Evolutionary conservation across 2,329 filamentous ascomycete genomes (phyloP).

Genomic region (Nectriaceae sp.): DNA sequence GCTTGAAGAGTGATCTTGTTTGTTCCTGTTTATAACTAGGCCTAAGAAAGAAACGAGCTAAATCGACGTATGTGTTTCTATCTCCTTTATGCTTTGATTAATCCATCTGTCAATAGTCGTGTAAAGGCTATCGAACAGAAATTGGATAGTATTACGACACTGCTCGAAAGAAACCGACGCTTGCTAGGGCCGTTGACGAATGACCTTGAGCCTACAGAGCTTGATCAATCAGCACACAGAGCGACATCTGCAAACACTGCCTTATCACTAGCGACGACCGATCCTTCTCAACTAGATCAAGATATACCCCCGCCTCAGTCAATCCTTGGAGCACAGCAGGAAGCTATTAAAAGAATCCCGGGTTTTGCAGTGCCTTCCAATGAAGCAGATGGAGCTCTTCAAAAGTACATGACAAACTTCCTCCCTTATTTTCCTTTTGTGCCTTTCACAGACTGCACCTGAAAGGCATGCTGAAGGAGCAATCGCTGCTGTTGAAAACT

Average conservation of each 20-base stretch:
- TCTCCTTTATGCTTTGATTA: no score
- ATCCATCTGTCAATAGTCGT: no score
- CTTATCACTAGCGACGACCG: not conserved
- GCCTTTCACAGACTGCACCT: not conserved
- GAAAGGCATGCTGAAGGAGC: not conserved
- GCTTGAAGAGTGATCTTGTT: not conserved
- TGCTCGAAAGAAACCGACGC: not conserved
- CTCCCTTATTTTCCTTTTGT: slow-evolving; percentile 5
- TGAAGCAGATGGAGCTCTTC: not conserved
- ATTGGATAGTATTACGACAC: not conserved
- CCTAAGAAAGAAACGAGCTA: not conserved
- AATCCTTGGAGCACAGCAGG: not conserved
- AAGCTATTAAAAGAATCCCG: not conserved
- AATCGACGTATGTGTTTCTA: not conserved
- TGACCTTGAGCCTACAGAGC: not conserved
- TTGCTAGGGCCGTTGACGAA: not conserved
- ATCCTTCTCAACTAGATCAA: not conserved
- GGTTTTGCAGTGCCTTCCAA: not conserved
- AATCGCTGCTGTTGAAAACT: slow-evolving; percentile 3
- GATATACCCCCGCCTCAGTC: not conserved
- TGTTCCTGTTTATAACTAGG: not conserved
- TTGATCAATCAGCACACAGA: not conserved
- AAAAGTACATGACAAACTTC: not conserved
- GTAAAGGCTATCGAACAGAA: not conserved
- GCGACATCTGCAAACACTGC: not conserved